Evolutionary conservation across 2,329 filamentous ascomycete genomes (phyloP), one percentile per base, ranked within the genome.

Genomic region (Emergomyces orientalis): DNA sequence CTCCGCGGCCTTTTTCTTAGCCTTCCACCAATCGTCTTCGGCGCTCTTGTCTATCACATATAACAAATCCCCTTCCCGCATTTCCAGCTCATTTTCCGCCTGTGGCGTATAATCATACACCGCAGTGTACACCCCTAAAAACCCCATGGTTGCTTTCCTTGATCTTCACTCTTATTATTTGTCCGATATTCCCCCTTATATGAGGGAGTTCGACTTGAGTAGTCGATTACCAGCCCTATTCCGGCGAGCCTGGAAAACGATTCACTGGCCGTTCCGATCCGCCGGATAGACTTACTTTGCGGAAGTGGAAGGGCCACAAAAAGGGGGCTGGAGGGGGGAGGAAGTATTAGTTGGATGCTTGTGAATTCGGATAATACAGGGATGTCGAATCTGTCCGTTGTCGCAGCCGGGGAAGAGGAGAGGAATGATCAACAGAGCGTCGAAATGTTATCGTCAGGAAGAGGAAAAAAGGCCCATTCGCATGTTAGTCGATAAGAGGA

Each of bases 101-200:
- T 95, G 91, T 66, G 93, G 91, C 73, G 83, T 82, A 80, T 97
- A 97, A 79, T 96, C 91, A 81, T 96, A 97, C 71, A 96, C 73
- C 72, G 92, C 93, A 74, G 86, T 89, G 80, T 90, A 96, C 68
- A 97, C 86, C 70, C 91, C 92, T 71, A 96, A 79, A 80, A 97
- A 97, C 68, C 89, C 91, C 92, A 97, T 97, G 62, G 64, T 74
- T 67, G 62, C 41, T 57, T 32, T 56, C 30, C n/a, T 32, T 59
- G 56, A 56, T 56, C 64, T 62, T 63, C 61, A 59, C 56, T 61
- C n/a, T 19, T 17, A n/a, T 47, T 45, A 45, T 22, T 19, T 8
- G 27, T 5, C 32, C 17, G 51, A 34, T 32, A 54, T 34, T 22
- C 41, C 14, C 25, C 56, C 39, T 14, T 59, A 19, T 47, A 41